Conservation (phyloP, 2,329 filamentous ascomycete genomes). For the Cladorrhinum sp. region DNA sequence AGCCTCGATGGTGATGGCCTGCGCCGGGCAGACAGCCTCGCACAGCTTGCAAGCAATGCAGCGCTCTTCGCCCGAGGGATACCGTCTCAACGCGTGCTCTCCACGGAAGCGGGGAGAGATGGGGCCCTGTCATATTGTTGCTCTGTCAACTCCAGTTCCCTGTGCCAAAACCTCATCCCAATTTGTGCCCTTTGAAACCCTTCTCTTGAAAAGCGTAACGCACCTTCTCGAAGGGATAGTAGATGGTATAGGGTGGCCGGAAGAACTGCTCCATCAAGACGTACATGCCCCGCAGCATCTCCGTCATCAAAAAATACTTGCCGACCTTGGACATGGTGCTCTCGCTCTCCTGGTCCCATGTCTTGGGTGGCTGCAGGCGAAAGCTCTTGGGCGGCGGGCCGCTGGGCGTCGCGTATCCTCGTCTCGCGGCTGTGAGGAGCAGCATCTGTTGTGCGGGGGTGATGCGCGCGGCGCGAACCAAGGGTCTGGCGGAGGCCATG, state of each 20-base stretch:
- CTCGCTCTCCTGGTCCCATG: slow-evolving; percentile 80
- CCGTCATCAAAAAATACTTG: slow-evolving; percentile 91
- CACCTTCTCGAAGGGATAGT: slow-evolving; percentile 96
- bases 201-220: slow-evolving; percentile 16
- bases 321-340: slow-evolving; percentile 77
- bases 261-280: slow-evolving; percentile 97
- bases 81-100: slow-evolving; percentile 93
- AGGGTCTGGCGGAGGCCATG: neutral
- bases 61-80: slow-evolving; percentile 95
- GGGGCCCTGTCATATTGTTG: slow-evolving; percentile 61
- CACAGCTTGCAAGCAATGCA: slow-evolving; percentile 99
- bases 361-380: slow-evolving; percentile 67
- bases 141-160: neutral
- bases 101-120: slow-evolving; percentile 98
- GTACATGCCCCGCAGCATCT: slow-evolving; percentile 98
- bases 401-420: slow-evolving; percentile 63
- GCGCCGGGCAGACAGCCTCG: slow-evolving; percentile 94
- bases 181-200: neutral
- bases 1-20: slow-evolving; percentile 98
- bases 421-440: slow-evolving; percentile 18
- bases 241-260: slow-evolving; percentile 96
- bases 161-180: neutral
- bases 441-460: slow-evolving; percentile 7
- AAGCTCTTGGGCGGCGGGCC: slow-evolving; percentile 80
- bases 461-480: slow-evolving; percentile 2